Evolutionary conservation across 2,329 filamentous ascomycete genomes (phyloP), one percentile per base, ranked within the genome.

Genomic region (Beauveria rudraprayagi): DNA sequence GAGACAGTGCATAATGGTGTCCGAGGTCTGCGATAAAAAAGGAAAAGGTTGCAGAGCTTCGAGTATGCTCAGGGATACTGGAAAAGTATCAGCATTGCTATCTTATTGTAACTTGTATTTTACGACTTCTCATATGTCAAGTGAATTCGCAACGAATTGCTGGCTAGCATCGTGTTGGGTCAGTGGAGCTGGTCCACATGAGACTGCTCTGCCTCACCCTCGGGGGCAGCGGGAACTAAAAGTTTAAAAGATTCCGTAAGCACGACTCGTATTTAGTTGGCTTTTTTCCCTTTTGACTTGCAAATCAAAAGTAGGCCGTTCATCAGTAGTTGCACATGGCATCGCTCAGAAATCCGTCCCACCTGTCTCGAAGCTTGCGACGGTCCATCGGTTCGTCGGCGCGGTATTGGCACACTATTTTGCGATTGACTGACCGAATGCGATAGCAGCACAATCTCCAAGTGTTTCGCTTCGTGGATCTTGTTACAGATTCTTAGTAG

Each of bases 321-420:
- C 40, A 44, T 56, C 24, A 22, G 16, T n/a, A 43, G 16, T 44
- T 51, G 37, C 46, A 28, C 24, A 60, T 60, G 57, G 48, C 57
- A 53, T 59, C 40, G 9, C n/a, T 43, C 16, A 43, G 22, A 11
- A n/a, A 40, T 17, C n/a, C 48, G 37, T 30, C 19, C 40, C 8
- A 3, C 5, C 19, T 60, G 16, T 53, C 41, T 22, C 48, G 40
- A 54, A 53, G 19, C 41, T 10, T 47, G 50, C 57, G 57, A 54
- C 57, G 48, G 24, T 40, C 57, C 40, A 46, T 60, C 50, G 57
- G 57, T 60, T 40, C 57, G 57, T 60, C 56, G 47, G 56, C 47
- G 24, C 28, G 6, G 16, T 3, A 5, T n/a, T 50, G 5, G 17
- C 26, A 1, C 40, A 22, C 19, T 17, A 8, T 22, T 34, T 44